Evolutionary conservation across 805 yeast species (phyloP).

Genomic region (Yamadazyma sp.): DNA sequence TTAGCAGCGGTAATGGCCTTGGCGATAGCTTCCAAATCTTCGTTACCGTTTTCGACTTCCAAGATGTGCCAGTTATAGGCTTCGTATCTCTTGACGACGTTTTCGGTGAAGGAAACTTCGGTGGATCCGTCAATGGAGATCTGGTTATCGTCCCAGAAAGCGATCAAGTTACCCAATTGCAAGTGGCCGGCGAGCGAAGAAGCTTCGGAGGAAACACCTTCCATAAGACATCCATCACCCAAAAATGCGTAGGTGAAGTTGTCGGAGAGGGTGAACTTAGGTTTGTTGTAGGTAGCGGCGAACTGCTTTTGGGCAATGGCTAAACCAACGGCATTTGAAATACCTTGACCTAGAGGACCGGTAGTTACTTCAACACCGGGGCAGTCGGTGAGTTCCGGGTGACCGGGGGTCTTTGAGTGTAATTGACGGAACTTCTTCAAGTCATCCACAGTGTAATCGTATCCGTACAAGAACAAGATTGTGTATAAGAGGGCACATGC

Average conservation of each 20-base stretch:
- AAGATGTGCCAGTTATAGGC: conserved; percentile 92
- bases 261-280: conserved; percentile 70
- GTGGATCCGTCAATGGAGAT: conserved; percentile 96
- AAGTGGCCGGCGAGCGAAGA: conserved; percentile 93
- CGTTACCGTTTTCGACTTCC: conserved; percentile 76
- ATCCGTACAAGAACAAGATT: conserved; percentile 82
- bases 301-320: conserved; percentile 91
- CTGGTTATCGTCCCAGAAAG: conserved; percentile 94
- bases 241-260: conserved; percentile 74
- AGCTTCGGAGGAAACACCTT: conserved; percentile 95
- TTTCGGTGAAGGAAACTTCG: conserved; percentile 87
- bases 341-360: conserved; percentile 98
- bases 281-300: conserved; percentile 92
- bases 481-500: conserved; percentile 89
- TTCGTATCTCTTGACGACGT: conserved; percentile 79
- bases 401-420: conserved; percentile 92
- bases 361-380: conserved; percentile 97
- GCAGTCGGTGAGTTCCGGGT: conserved; percentile 80
- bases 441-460: conserved; percentile 76
- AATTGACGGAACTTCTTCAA: conserved; percentile 87
- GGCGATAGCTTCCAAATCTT: conserved; percentile 67
- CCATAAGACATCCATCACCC: conserved; percentile 98
- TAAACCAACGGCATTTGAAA: conserved; percentile 91
- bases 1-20: conserved; percentile 81
- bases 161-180: conserved; percentile 87